A percentile compares a stretch with the other conserved stretches of the same genome.
Evolutionary conservation across 257 asterid species (phyloP).

Genomic region (Solanum sitiens): DNA sequence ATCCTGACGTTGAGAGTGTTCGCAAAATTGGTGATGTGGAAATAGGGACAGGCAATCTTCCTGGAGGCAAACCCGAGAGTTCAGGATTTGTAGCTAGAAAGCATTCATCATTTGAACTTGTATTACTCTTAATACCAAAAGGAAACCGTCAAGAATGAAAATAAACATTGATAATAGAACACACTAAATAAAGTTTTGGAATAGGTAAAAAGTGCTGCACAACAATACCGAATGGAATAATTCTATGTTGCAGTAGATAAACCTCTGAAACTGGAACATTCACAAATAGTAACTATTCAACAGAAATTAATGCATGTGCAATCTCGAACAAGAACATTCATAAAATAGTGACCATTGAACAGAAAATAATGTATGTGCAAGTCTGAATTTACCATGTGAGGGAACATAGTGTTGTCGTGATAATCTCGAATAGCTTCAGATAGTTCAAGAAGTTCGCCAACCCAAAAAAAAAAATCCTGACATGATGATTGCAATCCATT

Average conservation of each 20-base stretch:
- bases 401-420: slow-evolving; percentile 71
- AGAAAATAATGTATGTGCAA: background rate
- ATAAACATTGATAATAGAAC: background rate
- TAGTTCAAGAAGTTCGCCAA: slow-evolving; percentile 81
- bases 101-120: slow-evolving; percentile 74
- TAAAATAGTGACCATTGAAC: background rate
- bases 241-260: background rate
- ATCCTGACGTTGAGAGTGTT: slow-evolving; percentile 39
- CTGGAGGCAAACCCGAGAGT: slow-evolving; percentile 81
- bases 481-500: background rate
- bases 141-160: slow-evolving; percentile 1
- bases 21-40: slow-evolving; percentile 44
- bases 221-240: background rate
- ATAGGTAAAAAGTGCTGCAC: background rate
- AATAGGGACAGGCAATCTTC: slow-evolving; percentile 40
- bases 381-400: slow-evolving; percentile 56
- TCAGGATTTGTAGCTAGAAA: slow-evolving; percentile 71
- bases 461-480: background rate
- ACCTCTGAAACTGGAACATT: background rate
- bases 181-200: background rate
- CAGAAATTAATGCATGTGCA: background rate
- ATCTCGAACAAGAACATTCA: background rate
- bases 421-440: slow-evolving; percentile 87
- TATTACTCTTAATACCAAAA: slow-evolving; percentile 45
- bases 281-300: background rate